Percentiles rank a stretch among this genome's conserved stretches.
phyloP scores from a whole-genome alignment of 305 asterid species.

The Solanum hybrid region DNA sequence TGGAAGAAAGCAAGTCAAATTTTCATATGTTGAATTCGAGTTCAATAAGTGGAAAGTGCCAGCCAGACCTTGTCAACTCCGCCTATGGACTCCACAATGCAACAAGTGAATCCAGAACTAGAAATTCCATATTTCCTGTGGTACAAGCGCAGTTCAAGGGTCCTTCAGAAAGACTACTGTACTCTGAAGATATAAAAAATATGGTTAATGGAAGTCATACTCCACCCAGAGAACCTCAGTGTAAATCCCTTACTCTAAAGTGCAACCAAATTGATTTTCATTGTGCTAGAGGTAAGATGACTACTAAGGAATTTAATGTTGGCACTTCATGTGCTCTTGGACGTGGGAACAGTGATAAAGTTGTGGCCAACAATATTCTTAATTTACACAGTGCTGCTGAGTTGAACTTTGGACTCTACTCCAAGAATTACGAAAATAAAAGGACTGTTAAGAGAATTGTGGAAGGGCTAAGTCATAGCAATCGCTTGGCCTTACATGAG shows the following conservation, averaged over 20 bases:
- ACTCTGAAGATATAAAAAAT: conserved; percentile 17
- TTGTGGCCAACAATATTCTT: conserved; percentile 10
- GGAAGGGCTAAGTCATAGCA: conserved; percentile 17
- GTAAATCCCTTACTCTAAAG: conserved; percentile 17
- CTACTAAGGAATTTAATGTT: conserved; percentile 11
- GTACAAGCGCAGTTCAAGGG: conserved; percentile 19
- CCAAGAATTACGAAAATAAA: conserved; percentile 17
- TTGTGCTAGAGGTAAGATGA: conserved; percentile 13
- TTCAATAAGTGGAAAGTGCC: conserved; percentile 23
- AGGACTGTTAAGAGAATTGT: conserved; percentile 19
- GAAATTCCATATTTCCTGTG: conserved; percentile 13
- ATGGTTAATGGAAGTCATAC: conserved; percentile 19
- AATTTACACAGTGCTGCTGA: conserved; percentile 22
- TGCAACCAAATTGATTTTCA: conserved; percentile 22
- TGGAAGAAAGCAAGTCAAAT: conserved; percentile 18
- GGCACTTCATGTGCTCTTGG: conserved; percentile 13
- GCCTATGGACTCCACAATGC: conserved; percentile 20
- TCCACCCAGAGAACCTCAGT: conserved; percentile 8
- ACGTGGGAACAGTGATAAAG: conserved; percentile 17
- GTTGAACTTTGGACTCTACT: conserved; percentile 18
- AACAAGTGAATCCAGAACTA: conserved; percentile 6
- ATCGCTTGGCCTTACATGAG: conserved; percentile 22
- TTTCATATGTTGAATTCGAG: conserved; percentile 15
- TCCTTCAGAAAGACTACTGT: conserved; percentile 14
- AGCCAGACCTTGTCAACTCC: conserved; percentile 16